Evolutionary conservation across 179 eudicot genomes (phyloP), one percentile per base, ranked within the genome.

Genomic region (Pouteria campechiana): DNA sequence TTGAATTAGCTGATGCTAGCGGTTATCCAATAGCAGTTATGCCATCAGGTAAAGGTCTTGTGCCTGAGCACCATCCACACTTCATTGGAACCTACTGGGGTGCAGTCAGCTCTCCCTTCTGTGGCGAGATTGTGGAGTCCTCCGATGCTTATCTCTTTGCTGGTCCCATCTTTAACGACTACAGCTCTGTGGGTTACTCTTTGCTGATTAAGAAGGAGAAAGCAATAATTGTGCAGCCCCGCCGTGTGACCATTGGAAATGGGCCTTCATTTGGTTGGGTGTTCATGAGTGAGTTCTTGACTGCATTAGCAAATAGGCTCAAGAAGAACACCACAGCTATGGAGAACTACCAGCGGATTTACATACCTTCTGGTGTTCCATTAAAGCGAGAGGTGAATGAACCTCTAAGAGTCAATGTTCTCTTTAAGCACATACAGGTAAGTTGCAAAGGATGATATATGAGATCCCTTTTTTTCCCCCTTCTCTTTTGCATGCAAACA

Each of bases 71-170:
- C 31, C 84, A 70, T 39, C 81, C 79, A 3, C 70, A 78, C 18
- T 82, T 78, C 39, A 72, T 82, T 3, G 87, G 93, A 19, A 82
- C 93, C 3, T 82, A 78, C 25, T 78, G 87, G 93, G 93, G 93
- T 14, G 93, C 93, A 3, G 87, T 82, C 2, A 78, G 83, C 24
- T 72, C 75, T 31, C 52, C 52, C 43, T 82, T 46, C 40, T 74
- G 69, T 19, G 83, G 83, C 41, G 93, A 82, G 56, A 67, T 82
- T 2, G 87, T 82, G 6, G 93, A 83, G 62, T 83, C 94, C 21
- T 81, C 94, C 6, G 88, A 83, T 58, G 94, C 88, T 13, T 79
- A 83, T 29, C 55, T 83, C 1, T 79, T 79, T 12, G 79, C 76
- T 7, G 93, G 94, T 8, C 89, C 89, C 0, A 76, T 83, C 30